phyloP scores from a whole-genome alignment of 169 alveolate genomes.

The Perkinsus marinus region DNA sequence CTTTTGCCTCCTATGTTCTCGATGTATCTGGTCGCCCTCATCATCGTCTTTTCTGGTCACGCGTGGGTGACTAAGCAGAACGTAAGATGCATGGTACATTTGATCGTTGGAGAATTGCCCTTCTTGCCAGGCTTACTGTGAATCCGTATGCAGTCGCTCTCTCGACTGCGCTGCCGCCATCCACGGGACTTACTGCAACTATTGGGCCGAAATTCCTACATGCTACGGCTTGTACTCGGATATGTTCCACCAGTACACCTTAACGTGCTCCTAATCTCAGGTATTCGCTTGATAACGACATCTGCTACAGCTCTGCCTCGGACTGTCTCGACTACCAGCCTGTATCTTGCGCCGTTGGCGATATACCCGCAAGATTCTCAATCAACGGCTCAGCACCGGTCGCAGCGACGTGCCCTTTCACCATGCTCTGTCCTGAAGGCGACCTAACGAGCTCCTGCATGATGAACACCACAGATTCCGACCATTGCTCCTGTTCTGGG shows the following conservation, averaged over 20 bases:
- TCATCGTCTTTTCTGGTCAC: no score
- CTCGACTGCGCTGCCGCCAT: background rate
- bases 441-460: background rate
- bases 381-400: background rate
- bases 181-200: background rate
- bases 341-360: background rate
- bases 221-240: background rate
- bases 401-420: background rate
- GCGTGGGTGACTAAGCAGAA: no score
- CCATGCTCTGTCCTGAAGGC: background rate
- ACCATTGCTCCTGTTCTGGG: background rate
- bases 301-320: background rate
- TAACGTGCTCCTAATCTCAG: background rate
- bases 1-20: no score
- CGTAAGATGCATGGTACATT: no score
- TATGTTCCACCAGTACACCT: background rate
- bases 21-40: no score
- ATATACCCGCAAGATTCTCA: background rate
- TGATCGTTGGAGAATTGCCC: background rate
- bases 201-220: background rate
- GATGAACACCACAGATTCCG: background rate
- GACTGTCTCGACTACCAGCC: background rate
- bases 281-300: background rate
- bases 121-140: background rate
- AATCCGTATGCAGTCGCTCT: background rate